phyloP scores from a whole-genome alignment of 805 yeast genomes.

The Wickerhamomyces mucosus region DNA sequence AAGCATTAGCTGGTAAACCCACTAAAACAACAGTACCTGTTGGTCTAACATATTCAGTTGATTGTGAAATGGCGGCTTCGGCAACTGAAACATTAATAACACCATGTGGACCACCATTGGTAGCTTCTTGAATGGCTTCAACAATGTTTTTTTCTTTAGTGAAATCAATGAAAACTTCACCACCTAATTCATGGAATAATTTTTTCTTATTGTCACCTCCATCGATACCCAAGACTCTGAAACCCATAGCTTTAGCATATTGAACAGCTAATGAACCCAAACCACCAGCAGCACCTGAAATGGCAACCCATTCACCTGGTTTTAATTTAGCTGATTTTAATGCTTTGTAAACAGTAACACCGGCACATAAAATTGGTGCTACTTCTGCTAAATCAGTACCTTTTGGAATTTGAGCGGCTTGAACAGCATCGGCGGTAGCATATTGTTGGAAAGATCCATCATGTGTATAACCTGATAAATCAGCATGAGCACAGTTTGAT shows the following conservation, averaged over 20 bases:
- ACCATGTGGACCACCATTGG: conserved; percentile 63
- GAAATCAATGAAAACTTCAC: conserved; percentile 54
- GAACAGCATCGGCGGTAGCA: conserved; percentile 56
- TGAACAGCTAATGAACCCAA: conserved; percentile 69
- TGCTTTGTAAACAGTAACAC: conserved; percentile 50
- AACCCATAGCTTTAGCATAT: conserved; percentile 70
- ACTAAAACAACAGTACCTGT: conserved; percentile 56
- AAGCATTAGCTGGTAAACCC: conserved; percentile 48
- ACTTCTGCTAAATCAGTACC: conserved; percentile 46
- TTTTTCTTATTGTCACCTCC: conserved; percentile 62
- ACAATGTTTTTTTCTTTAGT: conserved; percentile 40
- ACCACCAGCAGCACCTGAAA: conserved; percentile 80
- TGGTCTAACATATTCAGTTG: conserved; percentile 43
- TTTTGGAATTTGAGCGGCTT: conserved; percentile 49
- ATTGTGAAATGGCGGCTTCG: conserved; percentile 39
- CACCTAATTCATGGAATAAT: conserved; percentile 47
- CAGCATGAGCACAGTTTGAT: conserved; percentile 61
- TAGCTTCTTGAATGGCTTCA: conserved; percentile 34
- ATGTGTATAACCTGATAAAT: conserved; percentile 65
- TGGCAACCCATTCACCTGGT: conserved; percentile 67
- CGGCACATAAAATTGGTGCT: conserved; percentile 49
- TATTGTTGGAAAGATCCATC: conserved; percentile 42
- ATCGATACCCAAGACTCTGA: conserved; percentile 61
- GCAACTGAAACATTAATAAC: conserved; percentile 48
- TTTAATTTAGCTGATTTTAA: conserved; percentile 45